Conservation (phyloP, 2,329 filamentous ascomycete species). For the Fusarium tupiense region DNA sequence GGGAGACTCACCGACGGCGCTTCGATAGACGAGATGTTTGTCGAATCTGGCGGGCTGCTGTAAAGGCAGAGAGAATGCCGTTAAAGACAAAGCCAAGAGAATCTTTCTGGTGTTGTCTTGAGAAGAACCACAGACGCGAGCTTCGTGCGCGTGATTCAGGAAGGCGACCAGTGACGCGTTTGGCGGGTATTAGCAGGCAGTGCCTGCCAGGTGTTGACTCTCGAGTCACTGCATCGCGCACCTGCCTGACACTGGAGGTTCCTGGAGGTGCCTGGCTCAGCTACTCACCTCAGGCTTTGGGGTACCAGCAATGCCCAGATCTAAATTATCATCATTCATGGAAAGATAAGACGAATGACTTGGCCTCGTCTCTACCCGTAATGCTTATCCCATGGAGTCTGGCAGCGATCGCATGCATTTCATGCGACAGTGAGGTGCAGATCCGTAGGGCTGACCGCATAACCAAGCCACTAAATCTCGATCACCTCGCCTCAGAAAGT, state of each 20-base stretch:
- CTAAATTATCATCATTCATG: not conserved
- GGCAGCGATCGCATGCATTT: not conserved
- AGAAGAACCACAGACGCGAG: too few species aligned
- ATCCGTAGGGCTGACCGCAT: not conserved
- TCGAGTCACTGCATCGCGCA: fast-evolving
- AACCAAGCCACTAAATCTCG: not conserved
- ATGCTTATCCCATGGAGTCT: fast-evolving
- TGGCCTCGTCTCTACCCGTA: fast-evolving
- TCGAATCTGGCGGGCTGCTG: too few species aligned
- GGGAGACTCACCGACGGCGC: not conserved
- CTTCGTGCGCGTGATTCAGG: too few species aligned
- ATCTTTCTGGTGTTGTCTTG: not conserved
- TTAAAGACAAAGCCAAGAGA: fast-evolving
- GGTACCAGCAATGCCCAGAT: fast-evolving
- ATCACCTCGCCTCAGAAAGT: fast-evolving
- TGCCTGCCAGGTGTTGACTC: too few species aligned
- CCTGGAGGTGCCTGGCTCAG: not conserved
- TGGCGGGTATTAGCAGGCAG: not conserved
- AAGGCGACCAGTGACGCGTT: fast-evolving
- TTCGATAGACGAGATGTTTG: fast-evolving
- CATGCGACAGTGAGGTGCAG: not conserved
- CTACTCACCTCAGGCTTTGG: fast-evolving
- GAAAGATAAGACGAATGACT: fast-evolving
- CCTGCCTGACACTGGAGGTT: not conserved
- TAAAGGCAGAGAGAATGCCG: not conserved